phyloP scores from a whole-genome alignment of 208 protist species.

The Wallacemonas sp. region DNA sequence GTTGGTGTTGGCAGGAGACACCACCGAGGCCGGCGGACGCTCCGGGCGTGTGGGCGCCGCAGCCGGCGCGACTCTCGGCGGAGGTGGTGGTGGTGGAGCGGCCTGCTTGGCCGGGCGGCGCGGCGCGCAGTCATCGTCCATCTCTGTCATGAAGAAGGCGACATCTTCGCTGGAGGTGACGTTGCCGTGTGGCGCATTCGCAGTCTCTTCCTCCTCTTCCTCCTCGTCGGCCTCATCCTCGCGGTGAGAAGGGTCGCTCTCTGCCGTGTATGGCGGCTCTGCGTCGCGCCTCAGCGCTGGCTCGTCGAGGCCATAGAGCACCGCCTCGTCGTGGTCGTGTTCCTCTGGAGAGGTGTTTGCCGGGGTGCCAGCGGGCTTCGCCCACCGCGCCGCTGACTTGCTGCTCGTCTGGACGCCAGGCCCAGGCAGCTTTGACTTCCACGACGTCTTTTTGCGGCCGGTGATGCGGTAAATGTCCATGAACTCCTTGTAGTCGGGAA shows the following conservation, averaged over 20 bases:
- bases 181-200: too few species aligned
- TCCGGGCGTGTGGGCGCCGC: not conserved
- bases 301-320: too few species aligned
- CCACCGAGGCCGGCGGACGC: conserved; percentile 22
- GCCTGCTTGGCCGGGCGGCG: not conserved
- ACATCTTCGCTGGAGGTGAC: conserved; percentile 13
- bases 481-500: conserved; percentile 83
- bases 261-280: too few species aligned
- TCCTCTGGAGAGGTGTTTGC: too few species aligned
- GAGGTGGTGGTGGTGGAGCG: too few species aligned
- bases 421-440: conserved; percentile 16
- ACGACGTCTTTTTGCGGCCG: conserved; percentile 20
- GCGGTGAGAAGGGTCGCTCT: too few species aligned
- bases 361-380: too few species aligned
- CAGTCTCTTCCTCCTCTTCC: too few species aligned
- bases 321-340: not conserved
- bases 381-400: too few species aligned
- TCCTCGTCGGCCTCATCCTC: too few species aligned
- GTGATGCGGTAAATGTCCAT: conserved; percentile 86
- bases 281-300: not conserved
- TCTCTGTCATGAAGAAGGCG: conserved; percentile 29
- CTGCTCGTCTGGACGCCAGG: not conserved
- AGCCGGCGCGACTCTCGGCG: too few species aligned
- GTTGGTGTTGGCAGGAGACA: conserved; percentile 59
- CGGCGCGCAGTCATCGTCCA: conserved; percentile 10